A percentile compares a stretch with the other conserved stretches of the same genome.
Evolutionary conservation across 805 yeast species (phyloP).

Genomic region (Zygosaccharomyces rouxii): DNA sequence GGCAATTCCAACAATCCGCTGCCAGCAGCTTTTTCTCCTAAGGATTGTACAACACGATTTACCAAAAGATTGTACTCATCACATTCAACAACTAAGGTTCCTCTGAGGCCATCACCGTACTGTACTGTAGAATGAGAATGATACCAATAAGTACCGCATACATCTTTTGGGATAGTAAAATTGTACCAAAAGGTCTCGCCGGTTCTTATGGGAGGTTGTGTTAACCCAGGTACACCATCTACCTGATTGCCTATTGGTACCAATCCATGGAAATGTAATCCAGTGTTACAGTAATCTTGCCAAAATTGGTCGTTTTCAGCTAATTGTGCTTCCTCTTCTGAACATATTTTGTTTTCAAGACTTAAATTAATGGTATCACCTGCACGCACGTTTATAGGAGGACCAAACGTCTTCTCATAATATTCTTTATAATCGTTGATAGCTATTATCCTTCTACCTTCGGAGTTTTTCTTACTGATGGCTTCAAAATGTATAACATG

Average conservation of each 20-base stretch:
- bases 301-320: conserved; percentile 25
- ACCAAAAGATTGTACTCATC: conserved; percentile 36
- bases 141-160: conserved; percentile 54
- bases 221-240: conserved; percentile 42
- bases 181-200: conserved; percentile 52
- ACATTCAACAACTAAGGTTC: conserved; percentile 53
- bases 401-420: conserved; percentile 20
- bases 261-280: conserved; percentile 54
- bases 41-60: conserved; percentile 17
- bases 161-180: conserved; percentile 41
- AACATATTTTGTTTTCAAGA: conserved; percentile 23
- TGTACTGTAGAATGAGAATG: conserved; percentile 52
- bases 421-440: conserved; percentile 21
- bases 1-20: conserved; percentile 3
- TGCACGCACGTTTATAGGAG: conserved; percentile 20
- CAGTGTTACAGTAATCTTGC: conserved; percentile 29
- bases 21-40: neutral
- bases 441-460: conserved; percentile 22
- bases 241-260: conserved; percentile 42
- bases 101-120: conserved; percentile 48
- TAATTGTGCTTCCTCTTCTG: conserved; percentile 18
- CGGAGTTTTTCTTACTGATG: conserved; percentile 9
- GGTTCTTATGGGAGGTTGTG: conserved; percentile 69
- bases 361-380: conserved; percentile 24
- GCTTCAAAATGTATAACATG: conserved; percentile 17